A percentile compares a stretch with the other conserved stretches of the same genome.
These are phyloP conservation scores for Saccharomyces hybrid DNA, from an alignment of 1,139 yeast genomes.

Conservation along the genomic window DNA sequence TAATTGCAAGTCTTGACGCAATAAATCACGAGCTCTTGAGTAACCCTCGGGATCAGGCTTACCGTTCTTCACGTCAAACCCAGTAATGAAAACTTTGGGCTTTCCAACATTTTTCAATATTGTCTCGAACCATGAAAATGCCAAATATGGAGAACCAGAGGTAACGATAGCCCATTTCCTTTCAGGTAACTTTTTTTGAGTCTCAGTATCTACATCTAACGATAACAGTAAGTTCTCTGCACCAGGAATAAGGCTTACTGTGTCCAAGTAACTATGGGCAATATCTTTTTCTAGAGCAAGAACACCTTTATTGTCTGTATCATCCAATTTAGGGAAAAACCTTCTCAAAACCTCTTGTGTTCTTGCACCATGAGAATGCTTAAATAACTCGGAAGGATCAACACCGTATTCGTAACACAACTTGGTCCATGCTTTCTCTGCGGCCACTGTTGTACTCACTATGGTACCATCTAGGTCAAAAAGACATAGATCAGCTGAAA, in stretches of 20 bases:
- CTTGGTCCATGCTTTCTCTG: constrained; percentile 63
- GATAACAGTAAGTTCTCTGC: constrained; percentile 52
- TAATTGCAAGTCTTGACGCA: constrained; percentile 46
- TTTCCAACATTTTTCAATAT: constrained; percentile 47
- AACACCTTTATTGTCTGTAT: constrained; percentile 46
- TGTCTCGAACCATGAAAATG: constrained; percentile 41
- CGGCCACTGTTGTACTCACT: constrained; percentile 65
- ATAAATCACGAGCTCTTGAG: constrained; percentile 35
- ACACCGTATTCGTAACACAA: constrained; percentile 56
- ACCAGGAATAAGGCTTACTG: constrained; percentile 61
- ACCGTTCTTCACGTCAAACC: constrained; percentile 61
- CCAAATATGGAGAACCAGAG: constrained; percentile 64
- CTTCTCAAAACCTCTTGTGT: constrained; percentile 58
- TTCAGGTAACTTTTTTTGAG: constrained; percentile 36
- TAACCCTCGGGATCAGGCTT: constrained; percentile 78
- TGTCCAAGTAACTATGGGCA: constrained; percentile 55
- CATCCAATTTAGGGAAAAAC: constrained; percentile 61
- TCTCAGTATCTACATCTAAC: constrained; percentile 30
- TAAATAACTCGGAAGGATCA: constrained; percentile 57
- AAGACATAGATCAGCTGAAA: constrained; percentile 32
- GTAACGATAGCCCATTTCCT: constrained; percentile 70
- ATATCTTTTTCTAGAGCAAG: constrained; percentile 54
- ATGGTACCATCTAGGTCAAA: constrained; percentile 77
- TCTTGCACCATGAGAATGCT: constrained; percentile 67
- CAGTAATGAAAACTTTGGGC: constrained; percentile 67